A percentile compares a stretch with the other conserved stretches of the same genome.
Evolutionary conservation across 2,329 filamentous ascomycete genomes (phyloP).

Genomic region (Colletotrichum musae): DNA sequence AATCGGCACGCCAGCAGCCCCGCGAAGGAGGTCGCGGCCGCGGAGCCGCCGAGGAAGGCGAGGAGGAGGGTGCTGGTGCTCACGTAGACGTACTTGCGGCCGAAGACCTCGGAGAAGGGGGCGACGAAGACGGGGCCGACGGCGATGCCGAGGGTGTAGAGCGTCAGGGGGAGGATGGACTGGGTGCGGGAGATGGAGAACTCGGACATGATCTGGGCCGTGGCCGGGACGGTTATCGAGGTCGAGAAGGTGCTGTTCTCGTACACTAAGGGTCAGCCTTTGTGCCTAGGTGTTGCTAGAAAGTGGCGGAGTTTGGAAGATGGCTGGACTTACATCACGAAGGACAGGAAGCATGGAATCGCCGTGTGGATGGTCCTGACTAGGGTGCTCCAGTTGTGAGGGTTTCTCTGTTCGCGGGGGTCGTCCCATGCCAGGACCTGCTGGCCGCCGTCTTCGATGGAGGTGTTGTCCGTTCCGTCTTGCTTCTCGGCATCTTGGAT

Average conservation of each 20-base stretch:
- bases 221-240: slow-evolving; percentile 39
- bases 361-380: slow-evolving; percentile 34
- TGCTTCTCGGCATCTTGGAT: slow-evolving; percentile 20
- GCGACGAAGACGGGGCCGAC: slow-evolving; percentile 86
- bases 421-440: slow-evolving; percentile 28
- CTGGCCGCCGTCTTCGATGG: background rate
- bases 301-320: background rate
- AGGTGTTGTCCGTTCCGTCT: slow-evolving; percentile 3
- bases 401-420: slow-evolving; percentile 39
- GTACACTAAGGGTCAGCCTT: rapidly evolving
- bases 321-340: slow-evolving; percentile 34
- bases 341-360: slow-evolving; percentile 40
- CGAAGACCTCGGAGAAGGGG: slow-evolving; percentile 77
- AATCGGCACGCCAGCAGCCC: slow-evolving; percentile 81
- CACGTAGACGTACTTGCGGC: slow-evolving; percentile 79
- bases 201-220: slow-evolving; percentile 19
- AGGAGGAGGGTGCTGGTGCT: slow-evolving; percentile 76
- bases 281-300: background rate
- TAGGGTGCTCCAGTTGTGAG: slow-evolving; percentile 36
- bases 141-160: slow-evolving; percentile 82
- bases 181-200: slow-evolving; percentile 40
- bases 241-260: slow-evolving; percentile 35
- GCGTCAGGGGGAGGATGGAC: slow-evolving; percentile 59
- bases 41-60: slow-evolving; percentile 75
- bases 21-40: slow-evolving; percentile 73